phyloP scores from a whole-genome alignment of 441 rosid species.

The Metrosideros polymorpha region DNA sequence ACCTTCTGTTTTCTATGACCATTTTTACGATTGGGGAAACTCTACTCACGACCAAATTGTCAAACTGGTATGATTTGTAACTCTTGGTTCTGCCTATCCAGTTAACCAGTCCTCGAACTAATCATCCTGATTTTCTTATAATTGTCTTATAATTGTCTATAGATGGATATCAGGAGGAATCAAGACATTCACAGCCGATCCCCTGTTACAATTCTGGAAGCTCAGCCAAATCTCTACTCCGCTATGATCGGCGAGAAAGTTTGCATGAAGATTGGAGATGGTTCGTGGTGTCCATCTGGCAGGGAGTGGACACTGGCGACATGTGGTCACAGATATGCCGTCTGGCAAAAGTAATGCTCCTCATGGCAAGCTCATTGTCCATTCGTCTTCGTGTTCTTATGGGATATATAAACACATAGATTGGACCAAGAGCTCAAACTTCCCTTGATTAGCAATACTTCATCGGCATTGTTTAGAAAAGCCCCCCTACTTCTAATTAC shows the following conservation, averaged over 20 bases:
- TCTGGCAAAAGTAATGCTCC: constrained; percentile 60
- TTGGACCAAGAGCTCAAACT: not conserved
- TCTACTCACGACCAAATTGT: constrained; percentile 65
- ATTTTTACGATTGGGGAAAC: constrained; percentile 68
- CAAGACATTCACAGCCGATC: constrained; percentile 68
- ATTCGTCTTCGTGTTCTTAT: not conserved
- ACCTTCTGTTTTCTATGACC: constrained; percentile 80
- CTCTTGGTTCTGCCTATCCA: not conserved
- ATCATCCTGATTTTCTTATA: not conserved
- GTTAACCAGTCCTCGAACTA: not conserved
- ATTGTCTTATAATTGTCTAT: constrained; percentile 5
- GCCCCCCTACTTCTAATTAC: not conserved
- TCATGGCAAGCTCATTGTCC: not conserved
- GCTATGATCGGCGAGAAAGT: constrained; percentile 68
- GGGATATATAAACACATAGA: not conserved
- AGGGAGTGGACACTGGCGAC: constrained; percentile 69
- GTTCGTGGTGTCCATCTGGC: constrained; percentile 86
- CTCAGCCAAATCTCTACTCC: constrained; percentile 59
- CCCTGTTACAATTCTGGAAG: constrained; percentile 50
- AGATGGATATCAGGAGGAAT: constrained; percentile 63
- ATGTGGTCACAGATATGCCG: constrained; percentile 65
- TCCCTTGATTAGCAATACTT: not conserved
- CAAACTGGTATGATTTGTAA: constrained; percentile 40
- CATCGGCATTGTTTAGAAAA: not conserved
- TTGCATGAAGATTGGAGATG: constrained; percentile 82